Percentiles rank a stretch among this genome's conserved stretches.
Conservation (phyloP, 2,329 filamentous ascomycete species). For the Metarhizium brunneum region DNA sequence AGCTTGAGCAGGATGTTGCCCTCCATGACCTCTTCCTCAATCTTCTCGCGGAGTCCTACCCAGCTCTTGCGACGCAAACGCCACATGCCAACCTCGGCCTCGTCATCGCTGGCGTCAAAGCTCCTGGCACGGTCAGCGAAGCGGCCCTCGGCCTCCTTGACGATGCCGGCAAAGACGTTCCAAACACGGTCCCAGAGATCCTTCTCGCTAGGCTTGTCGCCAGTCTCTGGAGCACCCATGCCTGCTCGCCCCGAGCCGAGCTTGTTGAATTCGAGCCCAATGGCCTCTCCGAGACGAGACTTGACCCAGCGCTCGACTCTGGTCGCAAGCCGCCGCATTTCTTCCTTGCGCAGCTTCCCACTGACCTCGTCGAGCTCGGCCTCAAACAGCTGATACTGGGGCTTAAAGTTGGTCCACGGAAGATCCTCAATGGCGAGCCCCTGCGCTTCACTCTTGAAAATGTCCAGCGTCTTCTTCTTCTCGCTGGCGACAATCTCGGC, state of each 20-base stretch:
- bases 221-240: slow-evolving; percentile 67
- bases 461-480: slow-evolving; percentile 64
- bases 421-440: slow-evolving; percentile 70
- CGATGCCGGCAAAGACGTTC: slow-evolving; percentile 72
- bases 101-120: slow-evolving; percentile 84
- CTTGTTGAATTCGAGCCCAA: slow-evolving; percentile 93
- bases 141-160: slow-evolving; percentile 73
- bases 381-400: slow-evolving; percentile 70
- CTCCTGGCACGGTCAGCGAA: slow-evolving; percentile 85
- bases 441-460: slow-evolving; percentile 68
- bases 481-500: slow-evolving; percentile 83
- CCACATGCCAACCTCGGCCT: slow-evolving; percentile 90
- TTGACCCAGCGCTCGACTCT: slow-evolving; percentile 91
- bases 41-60: slow-evolving; percentile 79
- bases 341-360: slow-evolving; percentile 75
- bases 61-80: slow-evolving; percentile 87
- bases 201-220: slow-evolving; percentile 70
- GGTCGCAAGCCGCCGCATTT: slow-evolving; percentile 87
- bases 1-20: slow-evolving; percentile 93
- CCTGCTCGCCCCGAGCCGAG: slow-evolving; percentile 82
- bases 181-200: slow-evolving; percentile 96
- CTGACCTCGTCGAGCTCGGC: slow-evolving; percentile 90
- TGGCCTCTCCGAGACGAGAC: slow-evolving; percentile 74
- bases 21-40: slow-evolving; percentile 97
- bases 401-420: slow-evolving; percentile 77